Conservation (phyloP, 1,284 basidiomycete genomes). For the Leccinum solheimii region DNA sequence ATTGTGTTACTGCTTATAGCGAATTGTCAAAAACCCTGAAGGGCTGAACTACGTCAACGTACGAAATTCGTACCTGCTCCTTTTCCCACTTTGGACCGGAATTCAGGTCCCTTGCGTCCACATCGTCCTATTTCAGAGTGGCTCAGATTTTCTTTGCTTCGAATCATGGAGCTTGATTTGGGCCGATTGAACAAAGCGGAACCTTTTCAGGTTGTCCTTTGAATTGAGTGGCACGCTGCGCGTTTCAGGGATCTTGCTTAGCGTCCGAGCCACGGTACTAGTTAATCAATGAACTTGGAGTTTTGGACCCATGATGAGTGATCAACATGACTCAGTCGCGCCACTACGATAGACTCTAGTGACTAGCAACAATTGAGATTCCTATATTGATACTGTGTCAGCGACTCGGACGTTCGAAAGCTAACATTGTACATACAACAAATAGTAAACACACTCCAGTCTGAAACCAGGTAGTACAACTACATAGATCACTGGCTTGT, state of each 20-base stretch:
- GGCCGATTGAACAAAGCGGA: neutral
- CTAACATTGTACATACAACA: too few relatives aligned
- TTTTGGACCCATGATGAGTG: too few relatives aligned
- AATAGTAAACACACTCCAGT: too few relatives aligned
- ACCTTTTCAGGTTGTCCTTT: neutral
- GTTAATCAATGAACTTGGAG: too few relatives aligned
- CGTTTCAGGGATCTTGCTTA: neutral
- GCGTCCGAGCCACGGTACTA: neutral
- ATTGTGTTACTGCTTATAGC: constrained; percentile 11
- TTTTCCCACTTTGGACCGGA: neutral
- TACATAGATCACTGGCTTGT: too few relatives aligned
- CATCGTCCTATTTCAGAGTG: constrained; percentile 1
- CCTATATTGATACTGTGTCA: too few relatives aligned
- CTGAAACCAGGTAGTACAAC: too few relatives aligned
- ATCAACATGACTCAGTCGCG: too few relatives aligned
- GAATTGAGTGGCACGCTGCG: constrained; percentile 4
- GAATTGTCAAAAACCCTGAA: constrained; percentile 36
- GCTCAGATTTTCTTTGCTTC: neutral
- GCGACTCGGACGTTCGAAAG: too few relatives aligned
- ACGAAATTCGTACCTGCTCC: constrained; percentile 9
- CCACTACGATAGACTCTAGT: too few relatives aligned
- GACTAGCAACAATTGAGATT: too few relatives aligned
- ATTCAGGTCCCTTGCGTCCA: neutral
- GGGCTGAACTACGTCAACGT: constrained; percentile 28
- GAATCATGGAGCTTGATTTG: neutral